These are phyloP conservation scores for Juglanconis sp. DNA, from an alignment of 2,329 filamentous ascomycete genomes.

Conservation along the genomic window DNA sequence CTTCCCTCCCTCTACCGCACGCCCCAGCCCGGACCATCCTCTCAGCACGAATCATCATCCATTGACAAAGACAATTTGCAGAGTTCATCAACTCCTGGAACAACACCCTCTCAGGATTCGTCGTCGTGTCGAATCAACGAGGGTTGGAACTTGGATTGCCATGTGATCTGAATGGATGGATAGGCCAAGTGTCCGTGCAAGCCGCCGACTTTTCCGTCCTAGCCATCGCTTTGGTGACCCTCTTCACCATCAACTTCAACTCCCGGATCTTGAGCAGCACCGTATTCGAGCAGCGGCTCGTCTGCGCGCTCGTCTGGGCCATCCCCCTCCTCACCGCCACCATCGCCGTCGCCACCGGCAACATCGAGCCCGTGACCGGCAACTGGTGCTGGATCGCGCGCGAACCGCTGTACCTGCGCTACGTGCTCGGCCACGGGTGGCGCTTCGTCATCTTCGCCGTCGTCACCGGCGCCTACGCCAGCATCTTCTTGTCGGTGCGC, in stretches of 20 bases:
- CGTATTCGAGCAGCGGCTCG: slow-evolving; percentile 3
- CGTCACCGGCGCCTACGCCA: slow-evolving; percentile 4
- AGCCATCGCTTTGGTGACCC: slow-evolving; percentile 12
- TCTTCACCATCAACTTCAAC: slow-evolving; percentile 13
- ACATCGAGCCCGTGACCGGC: slow-evolving; percentile 14
- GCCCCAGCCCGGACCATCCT: no score
- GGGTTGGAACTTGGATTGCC: neutral
- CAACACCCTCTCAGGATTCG: slow-evolving; percentile 12
- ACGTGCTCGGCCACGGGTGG: slow-evolving; percentile 14
- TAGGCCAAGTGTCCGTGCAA: slow-evolving; percentile 16
- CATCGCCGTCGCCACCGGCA: slow-evolving; percentile 4
- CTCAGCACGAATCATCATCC: no score
- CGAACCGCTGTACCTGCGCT: slow-evolving; percentile 12
- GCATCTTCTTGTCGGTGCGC: slow-evolving; percentile 11
- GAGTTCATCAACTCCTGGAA: slow-evolving; percentile 16
- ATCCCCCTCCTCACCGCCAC: slow-evolving; percentile 12
- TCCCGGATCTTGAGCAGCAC: slow-evolving; percentile 4
- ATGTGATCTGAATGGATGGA: slow-evolving; percentile 13
- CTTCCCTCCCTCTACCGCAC: no score
- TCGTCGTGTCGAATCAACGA: neutral
- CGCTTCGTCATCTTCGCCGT: slow-evolving; percentile 11
- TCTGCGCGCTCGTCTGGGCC: slow-evolving; percentile 12
- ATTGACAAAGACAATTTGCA: neutral
- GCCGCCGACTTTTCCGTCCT: slow-evolving; percentile 17
- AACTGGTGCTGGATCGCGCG: slow-evolving; percentile 18